Base-by-base conservation (phyloP, 2,329 filamentous ascomycete species). In the Diaporthe sp. region DNA sequence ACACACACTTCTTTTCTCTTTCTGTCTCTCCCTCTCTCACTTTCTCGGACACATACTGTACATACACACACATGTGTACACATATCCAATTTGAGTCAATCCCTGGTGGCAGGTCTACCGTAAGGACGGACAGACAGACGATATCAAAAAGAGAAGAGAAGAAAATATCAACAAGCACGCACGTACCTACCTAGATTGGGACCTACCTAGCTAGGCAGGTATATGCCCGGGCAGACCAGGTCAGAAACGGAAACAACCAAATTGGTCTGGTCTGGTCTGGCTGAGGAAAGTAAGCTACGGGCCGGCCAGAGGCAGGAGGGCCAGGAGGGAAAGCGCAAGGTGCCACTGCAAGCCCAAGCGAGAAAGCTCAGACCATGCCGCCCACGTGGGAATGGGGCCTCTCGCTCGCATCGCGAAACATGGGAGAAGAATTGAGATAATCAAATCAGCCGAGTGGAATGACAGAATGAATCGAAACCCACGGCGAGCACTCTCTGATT, bases 341-440 rank as follows among this genome's bases (percentile, higher is more conserved):
- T 64, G 60, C 60, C 60, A 64, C 60, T 30, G 28, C 60, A 22
- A 52, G 22, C 13, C 1, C 45, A 67, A 67, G 61, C 61, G 61
- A 67, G 61, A 25, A 40, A 67, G 61, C 61, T 67, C 45, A 67
- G 61, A 52, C 61, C 61, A 52, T 38, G 22, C 45, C 25, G 61
- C 61, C 61, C 61, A 67, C 61, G 61, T 67, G 61, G 61, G 30
- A 52, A 67, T 38, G 33, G 61, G 61, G 45, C 25, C 61, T 38
- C 61, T 38, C 30, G 13, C 45, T 52, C 42, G 45, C 61, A 52
- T 52, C 45, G 42, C 61, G 42, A 66, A 66, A 66, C 61, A 66
- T 50, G 42, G 61, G 42, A 67, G 28, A 47, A 12, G n/a, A n/a
- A n/a, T n/a, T 47, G 13, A 52, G 45, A 67, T 35, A 67, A 67